Base-by-base conservation (phyloP, 2,329 filamentous ascomycete genomes). In the Onygenales sp. region DNA sequence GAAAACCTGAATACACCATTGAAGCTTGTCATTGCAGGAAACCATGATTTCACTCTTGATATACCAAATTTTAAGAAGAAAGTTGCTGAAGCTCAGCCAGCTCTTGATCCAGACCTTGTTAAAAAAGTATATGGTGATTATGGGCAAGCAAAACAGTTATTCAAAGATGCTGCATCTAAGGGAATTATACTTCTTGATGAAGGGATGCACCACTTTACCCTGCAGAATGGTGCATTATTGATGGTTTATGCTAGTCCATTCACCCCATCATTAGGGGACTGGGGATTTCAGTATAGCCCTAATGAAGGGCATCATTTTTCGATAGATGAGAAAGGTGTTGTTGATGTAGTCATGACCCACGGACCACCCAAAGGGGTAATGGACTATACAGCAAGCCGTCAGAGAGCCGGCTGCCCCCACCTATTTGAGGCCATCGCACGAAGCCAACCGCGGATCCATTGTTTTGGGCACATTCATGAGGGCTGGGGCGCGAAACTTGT, bases 401-500 rank as follows among this genome's bases (percentile, higher is more conserved):
- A 66, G 27, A 60, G 63, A 37, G 65, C 64, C 32, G 70, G 68
- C 4, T 70, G 66, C 51, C 54, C 62, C 4, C 10, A 57, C 39
- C 59, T 71, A 6, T 70, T 71, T 49, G 52, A 49, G 27, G 64
- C 63, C 45, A 46, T 70, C 48, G 62, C 65, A n/a, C 59, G 57
- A 44, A 56, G 61, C 6, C 57, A 65, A 48, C 69, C 69, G 6
- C 63, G 58, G 0, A 54, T 72, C 53, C 70, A 72, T 55, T 73
- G 67, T 52, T 73, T 73, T 54, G 69, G 69, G 13, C 70, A 72
- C 48, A 70, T 72, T 11, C 65, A 70, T 59, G 77, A 81, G 58
- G 74, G 70, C 0, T 85, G 80, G 78, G 83, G 82, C 2, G 75
- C 72, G 0, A 77, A 75, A 51, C 55, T 79, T 2, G 73, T 81